A percentile compares a stretch with the other conserved stretches of the same genome.
phyloP scores from a whole-genome alignment of 495 filamentous ascomycete species.

The Pseudoneurospora amorphoporcata region DNA sequence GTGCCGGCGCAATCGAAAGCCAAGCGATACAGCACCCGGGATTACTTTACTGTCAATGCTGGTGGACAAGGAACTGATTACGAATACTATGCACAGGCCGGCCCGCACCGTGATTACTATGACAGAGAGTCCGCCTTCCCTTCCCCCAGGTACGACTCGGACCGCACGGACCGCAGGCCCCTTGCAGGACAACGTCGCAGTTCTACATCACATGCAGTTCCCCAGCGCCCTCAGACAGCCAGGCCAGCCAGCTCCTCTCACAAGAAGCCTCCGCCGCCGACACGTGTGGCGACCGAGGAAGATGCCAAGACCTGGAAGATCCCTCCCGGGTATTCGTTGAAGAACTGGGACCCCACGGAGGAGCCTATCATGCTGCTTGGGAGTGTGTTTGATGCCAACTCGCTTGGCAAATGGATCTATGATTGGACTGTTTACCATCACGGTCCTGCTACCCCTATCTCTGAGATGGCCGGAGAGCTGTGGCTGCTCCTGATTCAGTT shows the following conservation, averaged over 20 bases:
- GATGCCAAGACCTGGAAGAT: slow-evolving; percentile 76
- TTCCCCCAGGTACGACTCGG: slow-evolving; percentile 32
- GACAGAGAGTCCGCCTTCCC: slow-evolving; percentile 30
- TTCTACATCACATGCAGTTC: slow-evolving; percentile 26
- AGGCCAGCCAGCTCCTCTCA: slow-evolving; percentile 26
- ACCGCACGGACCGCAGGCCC: slow-evolving; percentile 25
- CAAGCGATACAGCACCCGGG: slow-evolving; percentile 21
- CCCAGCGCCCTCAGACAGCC: slow-evolving; percentile 33
- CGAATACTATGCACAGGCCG: slow-evolving; percentile 44
- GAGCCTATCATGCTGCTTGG: slow-evolving; percentile 86
- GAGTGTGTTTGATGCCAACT: slow-evolving; percentile 96
- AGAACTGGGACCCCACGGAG: slow-evolving; percentile 97
- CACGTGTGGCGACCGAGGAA: slow-evolving; percentile 70
- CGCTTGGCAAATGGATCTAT: slow-evolving; percentile 97
- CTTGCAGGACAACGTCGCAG: slow-evolving; percentile 29
- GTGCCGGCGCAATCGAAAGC: slow-evolving; percentile 34
- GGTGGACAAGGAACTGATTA: slow-evolving; percentile 47
- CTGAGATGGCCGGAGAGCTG: slow-evolving; percentile 86
- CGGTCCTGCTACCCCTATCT: slow-evolving; percentile 73
- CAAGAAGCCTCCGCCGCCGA: slow-evolving; percentile 25
- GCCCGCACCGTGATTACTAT: slow-evolving; percentile 26
- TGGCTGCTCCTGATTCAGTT: slow-evolving; percentile 94
- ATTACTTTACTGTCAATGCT: slow-evolving; percentile 30
- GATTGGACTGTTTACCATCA: slow-evolving; percentile 98
- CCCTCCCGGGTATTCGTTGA: slow-evolving; percentile 84